phyloP scores from a whole-genome alignment of 352 stramenopile species.

The Blastocystis sp. region DNA sequence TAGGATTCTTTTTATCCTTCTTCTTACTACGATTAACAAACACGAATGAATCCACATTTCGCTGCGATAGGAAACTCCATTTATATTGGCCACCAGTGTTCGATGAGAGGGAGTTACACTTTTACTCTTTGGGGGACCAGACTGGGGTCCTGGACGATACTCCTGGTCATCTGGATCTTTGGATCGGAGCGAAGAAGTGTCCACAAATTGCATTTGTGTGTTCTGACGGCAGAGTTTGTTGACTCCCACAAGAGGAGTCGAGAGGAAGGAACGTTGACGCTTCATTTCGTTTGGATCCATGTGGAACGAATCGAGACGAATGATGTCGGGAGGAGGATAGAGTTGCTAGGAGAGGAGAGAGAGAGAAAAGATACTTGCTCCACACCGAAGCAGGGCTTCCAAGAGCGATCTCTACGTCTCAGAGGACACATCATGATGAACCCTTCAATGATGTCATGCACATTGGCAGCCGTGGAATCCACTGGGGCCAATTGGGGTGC shows the following conservation, averaged over 20 bases:
- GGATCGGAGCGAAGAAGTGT: neutral
- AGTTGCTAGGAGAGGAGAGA: neutral
- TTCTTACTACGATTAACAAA: neutral
- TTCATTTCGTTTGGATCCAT: constrained; percentile 20
- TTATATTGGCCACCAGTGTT: neutral
- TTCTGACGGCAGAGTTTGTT: neutral
- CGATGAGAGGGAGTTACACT: neutral
- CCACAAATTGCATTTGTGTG: neutral
- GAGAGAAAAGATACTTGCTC: neutral
- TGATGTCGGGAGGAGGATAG: neutral
- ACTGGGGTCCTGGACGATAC: neutral
- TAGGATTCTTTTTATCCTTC: constrained; percentile 41
- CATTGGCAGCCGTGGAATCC: too few species aligned
- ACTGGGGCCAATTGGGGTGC: neutral
- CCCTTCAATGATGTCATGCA: neutral
- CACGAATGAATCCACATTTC: neutral
- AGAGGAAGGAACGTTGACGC: neutral
- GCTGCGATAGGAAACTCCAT: constrained; percentile 6
- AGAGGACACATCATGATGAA: too few species aligned
- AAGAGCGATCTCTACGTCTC: neutral
- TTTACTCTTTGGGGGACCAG: neutral
- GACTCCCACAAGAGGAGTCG: neutral
- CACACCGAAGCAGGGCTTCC: neutral
- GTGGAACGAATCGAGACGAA: neutral
- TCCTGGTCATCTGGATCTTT: neutral